Base-by-base conservation (phyloP, 1,284 basidiomycete species). In the Tylopilus sp. region DNA sequence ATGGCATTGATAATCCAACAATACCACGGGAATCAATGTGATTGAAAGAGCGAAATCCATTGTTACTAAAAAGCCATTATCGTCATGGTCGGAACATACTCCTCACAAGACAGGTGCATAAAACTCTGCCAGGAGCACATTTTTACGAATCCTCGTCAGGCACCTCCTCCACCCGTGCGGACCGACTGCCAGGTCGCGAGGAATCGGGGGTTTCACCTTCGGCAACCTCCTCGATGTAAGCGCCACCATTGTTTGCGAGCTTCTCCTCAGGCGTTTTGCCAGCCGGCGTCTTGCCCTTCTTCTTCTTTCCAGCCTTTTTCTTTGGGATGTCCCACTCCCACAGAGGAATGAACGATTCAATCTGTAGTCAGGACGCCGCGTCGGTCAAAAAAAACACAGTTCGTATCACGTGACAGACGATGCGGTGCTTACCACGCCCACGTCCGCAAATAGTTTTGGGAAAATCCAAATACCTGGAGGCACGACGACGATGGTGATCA, bases 391-490 rank as follows among this genome's bases (percentile, higher is more conserved):
- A 26, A 26, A 26, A 53, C 3, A 15, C 4, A 33, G 15, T 15
- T 17, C 2, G 36, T 26, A 36, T 49, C 51, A 53, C 47, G 24
- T 55, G 53, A 50, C 18, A 57, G 11, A 26, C 14, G 30, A 40
- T 17, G 35, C 8, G 43, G 24, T 10, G 85, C 94, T 73, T 65
- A 98, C 95, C 67, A 99, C 96, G 68, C 96, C 95, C 51, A 99
- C 96, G 66, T 99, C 95, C 30, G 95, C 95, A 62, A 99, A 99
- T 41, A 99, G 74, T 67, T 97, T 91, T 0, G 96, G 95, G 78
- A 98, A 99, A 74, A 99, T 88, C 95, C 95, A 99, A 54, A 99
- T 96, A 31, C 95, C 96, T 15, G 93, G 93, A 51, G 85, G 83
- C 28, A 83, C 84, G 43, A 83, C 82, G 58, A 99, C 72, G 59